Evolutionary conservation across 1,139 yeast genomes (phyloP), one percentile per base, ranked within the genome.

Genomic region (Lodderomyces orthopsilosis): DNA sequence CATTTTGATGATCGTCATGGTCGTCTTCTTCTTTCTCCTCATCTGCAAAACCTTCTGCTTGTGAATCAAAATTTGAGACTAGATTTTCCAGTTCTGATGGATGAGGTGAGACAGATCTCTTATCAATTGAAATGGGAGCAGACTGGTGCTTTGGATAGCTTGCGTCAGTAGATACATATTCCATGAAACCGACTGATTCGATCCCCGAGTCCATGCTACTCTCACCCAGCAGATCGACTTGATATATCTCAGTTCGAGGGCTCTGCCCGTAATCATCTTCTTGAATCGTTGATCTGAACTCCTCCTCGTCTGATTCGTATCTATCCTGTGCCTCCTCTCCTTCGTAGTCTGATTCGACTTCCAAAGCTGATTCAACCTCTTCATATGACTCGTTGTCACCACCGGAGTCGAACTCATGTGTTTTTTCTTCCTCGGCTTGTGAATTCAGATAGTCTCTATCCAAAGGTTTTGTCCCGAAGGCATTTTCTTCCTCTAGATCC

Each of bases 381-480:
- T 38, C 40, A 10, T 23, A 21, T 18, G 17, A 8, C 5, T 26
- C 34, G 18, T 24, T 7, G 6, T 14, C 22, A 17, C 27, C 32
- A 5, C 4, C 22, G 14, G 22, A 33, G n/a, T 17, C 22, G 7
- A 12, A 8, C 15, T 33, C 49, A 4, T 63, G 63, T 10, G 58
- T 53, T 61, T 42, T 46, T 6, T 43, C 43, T 13, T 58, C 46
- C 58, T 41, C 48, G 58, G 63, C 45, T 51, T 48, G 41, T 50
- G 46, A 21, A 59, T 42, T 46, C 33, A 40, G 42, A 13, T 30
- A 14, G 6, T 33, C 33, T n/a, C 14, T 4, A 6, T 12, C 19
- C 7, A 12, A 7, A 6, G 7, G 33, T 9, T 19, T 15, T 12
- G 22, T 19, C 26, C 8, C 35, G 19, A 13, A 35, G 10, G 9